A percentile compares a stretch with the other conserved stretches of the same genome.
phyloP scores from a whole-genome alignment of 176 grass and related monocot species.

The Elymus sibiricus region DNA sequence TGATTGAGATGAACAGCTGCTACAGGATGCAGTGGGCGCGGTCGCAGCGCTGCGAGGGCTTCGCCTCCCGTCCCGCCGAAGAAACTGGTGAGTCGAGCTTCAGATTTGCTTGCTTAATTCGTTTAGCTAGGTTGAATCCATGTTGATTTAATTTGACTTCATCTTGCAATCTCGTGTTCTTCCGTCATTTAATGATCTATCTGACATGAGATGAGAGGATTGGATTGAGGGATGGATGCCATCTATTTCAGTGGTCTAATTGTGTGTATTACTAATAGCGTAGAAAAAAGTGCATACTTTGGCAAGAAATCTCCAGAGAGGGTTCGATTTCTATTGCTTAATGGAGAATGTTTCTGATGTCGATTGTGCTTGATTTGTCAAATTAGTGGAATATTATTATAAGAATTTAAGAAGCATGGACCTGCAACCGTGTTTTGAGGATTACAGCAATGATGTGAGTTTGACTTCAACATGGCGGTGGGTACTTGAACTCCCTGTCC shows the following conservation, averaged over 20 bases:
- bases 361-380: constrained; percentile 23
- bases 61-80: constrained; percentile 52
- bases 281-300: not conserved
- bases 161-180: not conserved
- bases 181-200: not conserved
- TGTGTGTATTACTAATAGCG: not conserved
- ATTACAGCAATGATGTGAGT: not conserved
- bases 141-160: not conserved
- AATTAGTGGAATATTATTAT: not conserved
- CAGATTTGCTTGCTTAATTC: not conserved
- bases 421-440: constrained; percentile 23
- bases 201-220: not conserved
- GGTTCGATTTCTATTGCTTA: not conserved
- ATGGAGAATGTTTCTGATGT: constrained; percentile 5
- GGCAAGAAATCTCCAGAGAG: constrained; percentile 17
- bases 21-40: constrained; percentile 95
- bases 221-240: not conserved
- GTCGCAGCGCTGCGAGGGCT: constrained; percentile 76
- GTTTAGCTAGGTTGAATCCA: not conserved
- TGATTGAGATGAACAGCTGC: constrained; percentile 98
- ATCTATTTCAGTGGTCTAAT: constrained; percentile 24
- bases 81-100: constrained; percentile 88
- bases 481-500: not conserved
- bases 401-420: constrained; percentile 11
- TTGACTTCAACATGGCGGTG: constrained; percentile 34